Evolutionary conservation across 192 early-diverging fungal species (phyloP).

Genomic region (Gryganskiella cystojenkinii): DNA sequence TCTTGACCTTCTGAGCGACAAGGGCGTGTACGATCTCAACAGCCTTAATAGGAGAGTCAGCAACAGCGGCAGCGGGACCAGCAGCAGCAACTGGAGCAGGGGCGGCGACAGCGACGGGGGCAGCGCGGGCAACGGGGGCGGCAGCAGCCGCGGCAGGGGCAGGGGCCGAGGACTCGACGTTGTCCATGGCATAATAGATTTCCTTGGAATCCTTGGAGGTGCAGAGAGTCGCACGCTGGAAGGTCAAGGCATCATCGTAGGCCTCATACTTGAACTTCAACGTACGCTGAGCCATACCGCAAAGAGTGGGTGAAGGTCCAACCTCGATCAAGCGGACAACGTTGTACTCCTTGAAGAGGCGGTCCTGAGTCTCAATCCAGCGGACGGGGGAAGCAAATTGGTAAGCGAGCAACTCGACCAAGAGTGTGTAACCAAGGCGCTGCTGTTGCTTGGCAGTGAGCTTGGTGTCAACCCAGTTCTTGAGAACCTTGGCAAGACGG

Average conservation of each 20-base stretch:
- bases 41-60: constrained; percentile 85
- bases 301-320: constrained; percentile 88
- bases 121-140: constrained; percentile 57
- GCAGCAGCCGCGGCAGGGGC: constrained; percentile 60
- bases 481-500: constrained; percentile 81
- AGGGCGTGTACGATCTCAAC: constrained; percentile 84
- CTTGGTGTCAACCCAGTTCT: constrained; percentile 80
- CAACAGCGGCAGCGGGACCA: constrained; percentile 70
- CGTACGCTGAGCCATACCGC: constrained; percentile 94
- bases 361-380: constrained; percentile 95
- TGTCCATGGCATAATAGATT: constrained; percentile 93
- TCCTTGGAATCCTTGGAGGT: constrained; percentile 92
- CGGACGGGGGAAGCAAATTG: constrained; percentile 94
- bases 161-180: constrained; percentile 65
- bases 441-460: constrained; percentile 84
- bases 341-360: constrained; percentile 81
- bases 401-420: constrained; percentile 92
- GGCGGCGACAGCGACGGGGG: constrained; percentile 61
- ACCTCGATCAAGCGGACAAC: constrained; percentile 92
- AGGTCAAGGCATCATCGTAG: constrained; percentile 93
- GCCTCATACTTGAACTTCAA: constrained; percentile 97
- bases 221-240: constrained; percentile 89
- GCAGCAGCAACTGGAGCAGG: constrained; percentile 66
- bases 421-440: constrained; percentile 83
- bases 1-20: constrained; percentile 93